Evolutionary conservation across 768 basidiomycete species (phyloP), one percentile per base, ranked within the genome.

Genomic region (Phylloporus sp.): DNA sequence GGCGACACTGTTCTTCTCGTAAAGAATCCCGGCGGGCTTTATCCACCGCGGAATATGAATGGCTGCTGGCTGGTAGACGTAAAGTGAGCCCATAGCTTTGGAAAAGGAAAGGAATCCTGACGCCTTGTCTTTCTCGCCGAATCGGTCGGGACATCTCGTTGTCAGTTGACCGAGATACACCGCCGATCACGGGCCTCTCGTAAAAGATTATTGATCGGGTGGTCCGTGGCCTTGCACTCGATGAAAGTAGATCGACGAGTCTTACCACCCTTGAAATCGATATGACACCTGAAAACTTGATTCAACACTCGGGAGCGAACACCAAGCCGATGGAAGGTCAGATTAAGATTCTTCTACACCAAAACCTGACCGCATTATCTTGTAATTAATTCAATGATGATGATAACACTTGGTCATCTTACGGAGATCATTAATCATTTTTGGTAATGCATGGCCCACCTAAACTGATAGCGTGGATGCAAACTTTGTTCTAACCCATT

Each of bases 101-200:
- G 45, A 45, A 52, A n/a, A 26, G 43, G 45, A 55, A 54, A 41
- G 54, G 46, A 47, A 55, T 18, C 20, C n/a, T 6, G 12, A 31
- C 20, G 15, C 2, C 41, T 20, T n/a, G 42, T n/a, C 45, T 24
- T 15, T 56, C 47, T 53, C 32, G 38, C 63, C 63, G 59, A 54
- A 47, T 50, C 42, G 28, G 47, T 49, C 63, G 54, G 62, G 47
- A 29, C 42, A 48, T 58, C 44, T 41, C 11, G 46, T 53, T 43
- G 34, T 39, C 29, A 43, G 31, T 28, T 29, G 53, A 34, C 23
- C 34, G 20, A 45, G 47, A 56, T n/a, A 44, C 27, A 54, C 62
- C 63, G 59, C 54, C 50, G 53, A 63, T 65, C 59, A 59, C 62
- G 62, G 62, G 49, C 13, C 18, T 50, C 31, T 38, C 42, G 53